These are phyloP conservation scores for Monsonia emarginata DNA, from an alignment of 441 rosid genomes.

Conservation along the genomic window DNA sequence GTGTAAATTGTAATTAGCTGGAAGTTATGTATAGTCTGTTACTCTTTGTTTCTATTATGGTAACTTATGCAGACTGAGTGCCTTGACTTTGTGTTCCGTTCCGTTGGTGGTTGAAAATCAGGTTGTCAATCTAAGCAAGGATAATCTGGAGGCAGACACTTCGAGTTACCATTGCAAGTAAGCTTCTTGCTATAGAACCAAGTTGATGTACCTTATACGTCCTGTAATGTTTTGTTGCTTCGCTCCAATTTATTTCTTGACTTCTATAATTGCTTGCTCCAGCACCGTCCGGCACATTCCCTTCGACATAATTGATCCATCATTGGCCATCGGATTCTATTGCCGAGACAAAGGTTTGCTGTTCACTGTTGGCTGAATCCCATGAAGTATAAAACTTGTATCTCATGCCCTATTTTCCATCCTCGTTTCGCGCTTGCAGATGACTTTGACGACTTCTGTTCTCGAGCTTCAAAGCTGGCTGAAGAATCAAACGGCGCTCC, in stretches of 20 bases:
- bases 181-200: constrained; percentile 31
- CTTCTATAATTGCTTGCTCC: constrained; percentile 22
- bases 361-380: constrained; percentile 1
- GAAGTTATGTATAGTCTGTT: no score
- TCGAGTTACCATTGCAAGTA: constrained; percentile 84
- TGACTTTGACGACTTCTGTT: constrained; percentile 69
- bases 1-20: neutral
- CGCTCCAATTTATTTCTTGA: constrained; percentile 1
- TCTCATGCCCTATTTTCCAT: neutral
- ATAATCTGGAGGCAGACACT: constrained; percentile 49
- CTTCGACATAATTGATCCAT: constrained; percentile 67
- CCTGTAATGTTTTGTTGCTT: neutral
- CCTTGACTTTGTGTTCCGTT: neutral
- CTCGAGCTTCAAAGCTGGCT: constrained; percentile 64
- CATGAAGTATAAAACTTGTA: no score
- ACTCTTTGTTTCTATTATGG: no score
- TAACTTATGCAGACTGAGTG: neutral
- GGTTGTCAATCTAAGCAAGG: constrained; percentile 47
- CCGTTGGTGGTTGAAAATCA: constrained; percentile 24
- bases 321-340: constrained; percentile 80
- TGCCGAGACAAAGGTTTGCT: constrained; percentile 76
- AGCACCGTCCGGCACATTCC: constrained; percentile 55
- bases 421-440: constrained; percentile 27
- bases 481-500: constrained; percentile 82
- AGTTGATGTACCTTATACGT: no score